Base-by-base conservation (phyloP, 225 moss, liverwort and hornwort species). In the Marchantia polymorpha region DNA sequence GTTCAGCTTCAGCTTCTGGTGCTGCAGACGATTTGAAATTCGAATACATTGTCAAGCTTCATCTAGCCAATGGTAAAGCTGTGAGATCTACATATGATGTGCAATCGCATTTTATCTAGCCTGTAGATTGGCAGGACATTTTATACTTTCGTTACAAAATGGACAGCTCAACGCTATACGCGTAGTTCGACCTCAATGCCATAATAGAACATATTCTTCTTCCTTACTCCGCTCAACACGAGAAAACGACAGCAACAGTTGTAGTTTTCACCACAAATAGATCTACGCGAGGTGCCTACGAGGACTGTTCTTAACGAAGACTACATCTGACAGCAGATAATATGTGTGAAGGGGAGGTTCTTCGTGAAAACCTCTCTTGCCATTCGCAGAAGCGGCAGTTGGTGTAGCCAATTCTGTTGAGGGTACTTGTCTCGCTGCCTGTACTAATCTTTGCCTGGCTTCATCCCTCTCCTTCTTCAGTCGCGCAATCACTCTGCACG, bases 391-490 rank as follows among this genome's bases (percentile, higher is more conserved):
- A 7, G 83, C 85, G 17, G 82, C 81, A 79, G 84, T 89, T 64
- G 89, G 76, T 52, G 87, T 55, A 73, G 80, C 84, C 69, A 78
- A 51, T 50, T 73, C 75, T 13, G 50, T 26, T 11, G 77, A 22
- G 72, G 94, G 89, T 50, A 82, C 72, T 69, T 90, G 90, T 82
- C 89, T 88, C 56, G 92, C 93, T 70, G 92, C 86, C 72, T 90
- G 90, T 71, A 89, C 82, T 64, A 94, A 79, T 81, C 91, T 81
- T 78, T 92, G 89, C 73, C 94, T 88, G 22, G 92, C 94, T 77
- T 97, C 97, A 82, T 97, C 97, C 58, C 94, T 93, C 82, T 97
- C 97, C 77, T 91, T 91, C 79, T 94, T 94, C 69, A 97, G 88
- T 22, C 94, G 92, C 11, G 97, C 94, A 84, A 97, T 97, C 82